These are phyloP conservation scores for Pholiota microspora DNA, from an alignment of 768 basidiomycete genomes.

Conservation along the genomic window DNA sequence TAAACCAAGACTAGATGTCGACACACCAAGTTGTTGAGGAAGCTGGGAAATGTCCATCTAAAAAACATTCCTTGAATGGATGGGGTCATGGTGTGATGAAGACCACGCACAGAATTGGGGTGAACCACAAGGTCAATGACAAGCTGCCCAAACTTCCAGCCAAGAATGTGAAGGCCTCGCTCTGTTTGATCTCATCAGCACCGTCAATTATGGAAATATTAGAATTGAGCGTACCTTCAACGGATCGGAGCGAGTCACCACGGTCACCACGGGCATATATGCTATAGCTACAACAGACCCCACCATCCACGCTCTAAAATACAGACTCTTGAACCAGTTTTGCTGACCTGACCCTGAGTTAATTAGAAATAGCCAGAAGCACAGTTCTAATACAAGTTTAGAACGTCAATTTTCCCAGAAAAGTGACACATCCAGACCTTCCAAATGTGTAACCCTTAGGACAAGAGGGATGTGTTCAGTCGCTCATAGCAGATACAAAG, in stretches of 20 bases:
- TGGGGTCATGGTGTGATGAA: no score
- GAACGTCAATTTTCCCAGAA: background rate
- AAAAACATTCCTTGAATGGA: no score
- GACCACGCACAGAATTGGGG: slow-evolving; percentile 70
- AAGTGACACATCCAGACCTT: slow-evolving; percentile 45
- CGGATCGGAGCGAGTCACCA: slow-evolving; percentile 57
- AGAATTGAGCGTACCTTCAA: slow-evolving; percentile 44
- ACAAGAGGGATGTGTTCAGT: background rate
- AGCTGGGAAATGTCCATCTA: slow-evolving; percentile 67
- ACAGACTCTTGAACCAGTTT: slow-evolving; percentile 75
- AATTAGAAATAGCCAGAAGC: slow-evolving; percentile 85
- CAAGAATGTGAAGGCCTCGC: slow-evolving; percentile 68
- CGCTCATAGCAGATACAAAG: background rate
- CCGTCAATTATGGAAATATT: no score
- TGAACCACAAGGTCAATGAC: slow-evolving; percentile 71
- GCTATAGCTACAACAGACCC: slow-evolving; percentile 61
- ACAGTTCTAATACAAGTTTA: slow-evolving; percentile 53
- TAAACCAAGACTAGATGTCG: slow-evolving; percentile 1
- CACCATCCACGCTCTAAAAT: slow-evolving; percentile 71
- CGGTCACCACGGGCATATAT: slow-evolving; percentile 71
- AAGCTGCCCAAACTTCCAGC: slow-evolving; percentile 69
- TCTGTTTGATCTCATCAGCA: slow-evolving; percentile 38
- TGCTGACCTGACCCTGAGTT: slow-evolving; percentile 59
- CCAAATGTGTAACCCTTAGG: slow-evolving; percentile 71
- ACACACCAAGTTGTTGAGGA: slow-evolving; percentile 59